Evolutionary conservation across 768 basidiomycete genomes (phyloP).

Genomic region (Panaeolus papilionaceus): DNA sequence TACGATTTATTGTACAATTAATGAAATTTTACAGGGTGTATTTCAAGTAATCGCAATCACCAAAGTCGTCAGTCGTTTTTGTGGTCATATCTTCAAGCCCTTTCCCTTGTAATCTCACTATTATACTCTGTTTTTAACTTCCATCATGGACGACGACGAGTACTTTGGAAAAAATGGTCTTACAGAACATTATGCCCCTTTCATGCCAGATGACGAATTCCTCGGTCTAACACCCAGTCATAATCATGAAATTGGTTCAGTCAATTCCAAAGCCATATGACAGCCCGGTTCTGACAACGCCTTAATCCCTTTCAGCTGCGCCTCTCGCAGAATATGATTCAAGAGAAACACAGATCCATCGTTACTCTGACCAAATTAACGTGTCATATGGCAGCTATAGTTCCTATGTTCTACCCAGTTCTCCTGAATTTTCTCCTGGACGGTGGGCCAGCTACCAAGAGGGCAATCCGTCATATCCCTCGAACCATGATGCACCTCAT

Average conservation of each 20-base stretch:
- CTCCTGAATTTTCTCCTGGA: not conserved
- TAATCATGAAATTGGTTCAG: conserved; percentile 1
- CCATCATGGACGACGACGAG: not conserved
- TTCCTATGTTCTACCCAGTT: not conserved
- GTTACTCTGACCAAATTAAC: not conserved
- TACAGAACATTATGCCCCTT: not conserved
- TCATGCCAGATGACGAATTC: conserved; percentile 1
- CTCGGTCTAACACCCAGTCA: not conserved
- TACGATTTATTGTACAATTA: no score
- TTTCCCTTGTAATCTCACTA: not conserved
- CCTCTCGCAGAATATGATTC: not conserved
- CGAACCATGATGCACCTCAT: not conserved
- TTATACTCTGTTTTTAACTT: not conserved
- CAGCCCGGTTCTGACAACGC: no score
- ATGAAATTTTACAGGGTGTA: no score
- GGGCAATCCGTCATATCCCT: not conserved
- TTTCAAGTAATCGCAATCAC: no score
- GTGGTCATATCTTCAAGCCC: not conserved
- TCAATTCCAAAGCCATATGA: not conserved
- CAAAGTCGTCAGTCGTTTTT: no score
- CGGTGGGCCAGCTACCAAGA: not conserved
- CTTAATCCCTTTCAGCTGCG: not conserved
- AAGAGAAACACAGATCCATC: not conserved
- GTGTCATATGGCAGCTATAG: not conserved
- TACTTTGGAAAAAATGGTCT: not conserved